Evolutionary conservation across 2,329 filamentous ascomycete genomes (phyloP).

Genomic region (Conoideocrella luteorostrata): DNA sequence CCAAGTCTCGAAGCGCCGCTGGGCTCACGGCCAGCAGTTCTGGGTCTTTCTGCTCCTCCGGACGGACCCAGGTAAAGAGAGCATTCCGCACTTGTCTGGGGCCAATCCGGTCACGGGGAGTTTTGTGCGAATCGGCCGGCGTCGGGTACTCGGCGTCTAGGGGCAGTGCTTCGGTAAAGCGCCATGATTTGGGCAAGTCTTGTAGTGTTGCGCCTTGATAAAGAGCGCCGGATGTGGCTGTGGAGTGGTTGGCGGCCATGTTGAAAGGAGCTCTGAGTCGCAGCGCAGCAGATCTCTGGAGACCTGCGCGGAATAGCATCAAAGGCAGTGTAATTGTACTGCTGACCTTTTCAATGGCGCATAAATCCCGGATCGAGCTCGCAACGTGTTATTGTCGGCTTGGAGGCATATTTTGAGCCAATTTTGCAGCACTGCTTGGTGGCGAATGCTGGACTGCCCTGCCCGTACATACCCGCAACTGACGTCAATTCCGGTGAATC

Average conservation of each 20-base stretch:
- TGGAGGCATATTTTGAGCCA: too few species aligned
- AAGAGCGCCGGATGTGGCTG: constrained; percentile 14
- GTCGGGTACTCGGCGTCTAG: constrained; percentile 74
- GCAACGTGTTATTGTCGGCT: too few species aligned
- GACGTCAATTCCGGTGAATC: too few species aligned
- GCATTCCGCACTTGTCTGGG: constrained; percentile 82
- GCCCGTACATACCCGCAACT: too few species aligned
- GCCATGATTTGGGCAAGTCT: constrained; percentile 59
- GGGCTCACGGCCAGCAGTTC: constrained; percentile 78
- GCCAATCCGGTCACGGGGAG: constrained; percentile 66
- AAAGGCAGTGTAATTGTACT: constrained; percentile 14
- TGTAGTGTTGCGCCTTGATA: constrained; percentile 34
- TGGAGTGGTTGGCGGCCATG: constrained; percentile 29
- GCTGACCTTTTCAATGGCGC: too few species aligned
- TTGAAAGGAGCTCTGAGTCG: constrained; percentile 17
- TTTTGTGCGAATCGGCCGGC: constrained; percentile 72
- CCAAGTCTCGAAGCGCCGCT: constrained; percentile 74
- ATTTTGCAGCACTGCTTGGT: too few species aligned
- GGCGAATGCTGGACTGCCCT: too few species aligned
- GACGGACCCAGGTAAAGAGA: constrained; percentile 84
- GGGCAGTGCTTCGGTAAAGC: constrained; percentile 61
- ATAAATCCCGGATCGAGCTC: too few species aligned
- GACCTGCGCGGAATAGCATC: constrained; percentile 28
- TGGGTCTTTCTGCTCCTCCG: constrained; percentile 62
- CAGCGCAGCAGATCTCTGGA: constrained; percentile 23